These are phyloP conservation scores for Cystobasidium tubakii DNA, from an alignment of 768 basidiomycete species.

Conservation along the genomic window DNA sequence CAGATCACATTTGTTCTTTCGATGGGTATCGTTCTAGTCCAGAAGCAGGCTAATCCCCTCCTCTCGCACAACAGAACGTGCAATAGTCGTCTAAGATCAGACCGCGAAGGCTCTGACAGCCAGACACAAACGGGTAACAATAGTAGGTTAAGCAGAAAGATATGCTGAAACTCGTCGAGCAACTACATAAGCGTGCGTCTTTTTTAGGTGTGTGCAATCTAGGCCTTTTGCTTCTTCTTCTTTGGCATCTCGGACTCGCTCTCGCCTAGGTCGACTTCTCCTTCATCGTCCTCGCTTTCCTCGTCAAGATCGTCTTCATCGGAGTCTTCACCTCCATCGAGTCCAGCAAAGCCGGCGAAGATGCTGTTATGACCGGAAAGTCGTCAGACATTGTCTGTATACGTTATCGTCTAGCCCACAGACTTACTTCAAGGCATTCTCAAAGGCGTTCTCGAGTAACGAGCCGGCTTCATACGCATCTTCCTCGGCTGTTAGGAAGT, in stretches of 20 bases:
- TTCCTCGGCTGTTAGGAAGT: constrained; percentile 30
- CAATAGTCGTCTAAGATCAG: too few relatives aligned
- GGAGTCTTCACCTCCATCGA: constrained; percentile 9
- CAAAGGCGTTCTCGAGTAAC: constrained; percentile 5
- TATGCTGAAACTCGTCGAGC: too few relatives aligned
- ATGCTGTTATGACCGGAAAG: not conserved
- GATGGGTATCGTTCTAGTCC: too few relatives aligned
- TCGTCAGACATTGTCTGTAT: not conserved
- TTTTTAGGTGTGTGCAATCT: not conserved
- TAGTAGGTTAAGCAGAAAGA: too few relatives aligned
- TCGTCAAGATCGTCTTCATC: constrained; percentile 24
- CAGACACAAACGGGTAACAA: too few relatives aligned
- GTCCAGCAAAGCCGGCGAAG: constrained; percentile 25
- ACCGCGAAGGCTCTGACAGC: too few relatives aligned
- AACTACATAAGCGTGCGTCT: too few relatives aligned
- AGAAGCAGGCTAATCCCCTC: too few relatives aligned
- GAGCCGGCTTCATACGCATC: not conserved
- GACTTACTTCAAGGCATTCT: constrained; percentile 23
- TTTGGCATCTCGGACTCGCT: constrained; percentile 32
- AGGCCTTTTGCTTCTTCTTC: constrained; percentile 23
- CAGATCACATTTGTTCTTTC: too few relatives aligned
- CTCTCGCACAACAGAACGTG: too few relatives aligned
- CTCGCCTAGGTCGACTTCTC: constrained; percentile 33
- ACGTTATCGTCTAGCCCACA: not conserved
- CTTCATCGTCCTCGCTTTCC: constrained; percentile 24